Percentiles rank a stretch among this genome's conserved stretches.
phyloP scores from a whole-genome alignment of 192 early-diverging fungal species.

The Lobosporangium transversale region DNA sequence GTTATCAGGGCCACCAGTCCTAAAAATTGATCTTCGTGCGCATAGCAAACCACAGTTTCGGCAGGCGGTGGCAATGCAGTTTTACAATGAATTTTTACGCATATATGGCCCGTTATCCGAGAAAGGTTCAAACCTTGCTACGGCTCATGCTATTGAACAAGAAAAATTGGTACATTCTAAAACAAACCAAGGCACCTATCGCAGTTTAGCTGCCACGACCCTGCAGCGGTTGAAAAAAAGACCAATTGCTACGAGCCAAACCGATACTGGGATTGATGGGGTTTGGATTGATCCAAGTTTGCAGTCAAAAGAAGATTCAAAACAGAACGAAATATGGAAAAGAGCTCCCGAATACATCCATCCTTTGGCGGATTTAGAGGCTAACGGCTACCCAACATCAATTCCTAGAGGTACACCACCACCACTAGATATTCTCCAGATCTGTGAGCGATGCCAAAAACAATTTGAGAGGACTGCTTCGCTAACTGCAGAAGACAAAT shows the following conservation, averaged over 20 bases:
- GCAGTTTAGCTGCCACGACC: conserved; percentile 55
- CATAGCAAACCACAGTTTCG: conserved; percentile 56
- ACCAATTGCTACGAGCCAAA: conserved; percentile 47
- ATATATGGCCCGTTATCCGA: conserved; percentile 61
- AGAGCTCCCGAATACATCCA: conserved; percentile 25
- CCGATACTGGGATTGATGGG: conserved; percentile 74
- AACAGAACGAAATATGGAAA: conserved; percentile 13
- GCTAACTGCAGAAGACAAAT: conserved; percentile 47
- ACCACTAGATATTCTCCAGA: conserved; percentile 4
- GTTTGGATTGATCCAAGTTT: conserved; percentile 54
- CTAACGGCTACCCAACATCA: conserved; percentile 56
- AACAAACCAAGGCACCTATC: conserved; percentile 57
- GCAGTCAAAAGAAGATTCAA: conserved; percentile 3
- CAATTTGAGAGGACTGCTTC: conserved; percentile 54
- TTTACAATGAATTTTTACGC: conserved; percentile 64
- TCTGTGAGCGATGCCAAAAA: conserved; percentile 63
- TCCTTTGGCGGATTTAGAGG: conserved; percentile 31
- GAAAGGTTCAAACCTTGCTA: conserved; percentile 47
- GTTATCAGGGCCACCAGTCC: conserved; percentile 49
- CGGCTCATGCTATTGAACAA: conserved; percentile 63
- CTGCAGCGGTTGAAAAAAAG: conserved; percentile 67
- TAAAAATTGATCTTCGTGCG: conserved; percentile 50
- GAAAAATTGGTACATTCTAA: conserved; percentile 55
- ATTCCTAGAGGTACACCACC: conserved; percentile 5
- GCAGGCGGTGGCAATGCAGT: conserved; percentile 55